Conservation (phyloP, 2,329 filamentous ascomycete species). For the Nigrograna mackinnonii region DNA sequence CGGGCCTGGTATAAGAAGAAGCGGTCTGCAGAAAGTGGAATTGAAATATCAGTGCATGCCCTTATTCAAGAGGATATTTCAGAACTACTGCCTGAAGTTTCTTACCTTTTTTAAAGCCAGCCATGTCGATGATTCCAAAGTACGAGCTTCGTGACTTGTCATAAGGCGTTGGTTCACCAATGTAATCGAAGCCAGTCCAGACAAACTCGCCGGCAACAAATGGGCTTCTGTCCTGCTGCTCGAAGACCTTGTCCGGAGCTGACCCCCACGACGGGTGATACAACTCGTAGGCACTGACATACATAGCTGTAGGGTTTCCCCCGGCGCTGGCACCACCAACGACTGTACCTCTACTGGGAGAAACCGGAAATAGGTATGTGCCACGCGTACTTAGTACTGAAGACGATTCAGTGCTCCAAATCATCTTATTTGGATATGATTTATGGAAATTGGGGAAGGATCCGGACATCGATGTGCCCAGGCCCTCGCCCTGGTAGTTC, state of each 20-base stretch:
- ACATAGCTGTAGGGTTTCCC: constrained; percentile 36
- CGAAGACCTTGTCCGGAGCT: constrained; percentile 59
- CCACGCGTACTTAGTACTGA: constrained; percentile 55
- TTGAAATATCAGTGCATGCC: no score
- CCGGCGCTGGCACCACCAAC: constrained; percentile 36
- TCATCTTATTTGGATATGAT: constrained; percentile 52
- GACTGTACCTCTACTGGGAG: constrained; percentile 38
- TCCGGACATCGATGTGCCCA: constrained; percentile 31
- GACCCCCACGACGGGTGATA: constrained; percentile 53
- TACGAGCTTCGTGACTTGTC: constrained; percentile 50
- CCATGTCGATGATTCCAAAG: constrained; percentile 61
- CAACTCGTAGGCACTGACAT: constrained; percentile 58
- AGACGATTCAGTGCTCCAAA: constrained; percentile 32
- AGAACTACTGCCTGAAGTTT: no score
- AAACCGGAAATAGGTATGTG: constrained; percentile 59
- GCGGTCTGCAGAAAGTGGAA: no score
- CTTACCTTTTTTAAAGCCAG: constrained; percentile 59
- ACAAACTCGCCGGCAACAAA: constrained; percentile 60
- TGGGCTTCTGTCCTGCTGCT: constrained; percentile 49
- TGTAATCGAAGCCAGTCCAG: constrained; percentile 57
- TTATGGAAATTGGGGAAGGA: constrained; percentile 49
- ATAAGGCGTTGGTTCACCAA: constrained; percentile 49
- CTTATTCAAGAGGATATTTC: no score
- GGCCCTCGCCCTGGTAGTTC: constrained; percentile 61
- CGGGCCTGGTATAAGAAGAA: constrained; percentile 60